A percentile compares a stretch with the other conserved stretches of the same genome.
These are phyloP conservation scores for Xylariales sp. DNA, from an alignment of 2,329 filamentous ascomycete species.

Conservation along the genomic window DNA sequence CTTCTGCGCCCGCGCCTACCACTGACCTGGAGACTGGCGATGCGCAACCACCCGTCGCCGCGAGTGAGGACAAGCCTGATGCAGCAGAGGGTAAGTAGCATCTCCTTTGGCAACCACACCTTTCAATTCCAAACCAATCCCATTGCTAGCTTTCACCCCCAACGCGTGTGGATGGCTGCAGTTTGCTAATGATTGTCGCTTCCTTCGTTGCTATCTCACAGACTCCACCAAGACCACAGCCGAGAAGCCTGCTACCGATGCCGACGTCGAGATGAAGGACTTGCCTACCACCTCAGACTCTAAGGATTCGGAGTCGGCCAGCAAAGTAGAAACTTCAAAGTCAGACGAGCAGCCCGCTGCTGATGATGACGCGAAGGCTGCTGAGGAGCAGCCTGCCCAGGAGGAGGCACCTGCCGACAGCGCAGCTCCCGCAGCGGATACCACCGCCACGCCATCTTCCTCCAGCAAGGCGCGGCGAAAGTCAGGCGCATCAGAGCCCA, in stretches of 20 bases:
- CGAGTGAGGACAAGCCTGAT: conserved; percentile 10
- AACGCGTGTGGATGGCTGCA: not conserved
- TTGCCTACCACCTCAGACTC: conserved; percentile 13
- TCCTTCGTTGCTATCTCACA: conserved; percentile 10
- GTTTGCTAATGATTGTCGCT: conserved; percentile 18
- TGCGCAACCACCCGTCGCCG: conserved; percentile 18
- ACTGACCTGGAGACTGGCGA: conserved; percentile 13
- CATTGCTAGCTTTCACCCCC: not conserved
- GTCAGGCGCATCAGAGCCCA: conserved; percentile 64
- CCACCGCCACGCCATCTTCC: conserved; percentile 11
- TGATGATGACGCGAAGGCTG: not conserved
- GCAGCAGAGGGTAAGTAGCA: conserved; percentile 7
- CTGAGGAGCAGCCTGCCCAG: conserved; percentile 7
- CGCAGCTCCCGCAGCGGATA: conserved; percentile 8
- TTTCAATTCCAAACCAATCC: not conserved
- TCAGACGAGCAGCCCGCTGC: conserved; percentile 11
- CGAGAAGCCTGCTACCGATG: conserved; percentile 20
- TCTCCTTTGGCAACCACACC: not conserved
- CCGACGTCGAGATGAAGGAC: conserved; percentile 24
- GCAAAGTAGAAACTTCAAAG: not conserved
- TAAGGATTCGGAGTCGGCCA: conserved; percentile 14
- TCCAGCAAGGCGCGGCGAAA: conserved; percentile 60
- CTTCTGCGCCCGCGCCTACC: conserved; percentile 4
- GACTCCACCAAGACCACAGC: conserved; percentile 17
- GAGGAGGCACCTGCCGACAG: conserved; percentile 5